Evolutionary conservation across 2,329 filamentous ascomycete species (phyloP), one percentile per base, ranked within the genome.

Genomic region (Ilyonectria destructans): DNA sequence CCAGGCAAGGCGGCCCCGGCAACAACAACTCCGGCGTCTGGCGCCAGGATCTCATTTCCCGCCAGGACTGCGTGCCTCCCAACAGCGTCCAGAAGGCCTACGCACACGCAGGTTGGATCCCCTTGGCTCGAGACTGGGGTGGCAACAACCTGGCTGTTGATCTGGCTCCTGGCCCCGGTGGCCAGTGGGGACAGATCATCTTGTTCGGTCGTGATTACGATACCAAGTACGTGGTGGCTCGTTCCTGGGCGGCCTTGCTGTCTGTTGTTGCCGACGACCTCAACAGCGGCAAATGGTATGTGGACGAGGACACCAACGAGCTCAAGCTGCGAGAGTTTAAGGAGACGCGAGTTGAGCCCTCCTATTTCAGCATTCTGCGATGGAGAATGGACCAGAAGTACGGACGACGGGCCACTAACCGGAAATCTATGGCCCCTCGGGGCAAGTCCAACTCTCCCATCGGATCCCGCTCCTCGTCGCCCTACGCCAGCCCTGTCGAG

Each of bases 161-260:
- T 81, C 86, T 99, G 66, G 94, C 95, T 7, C 96, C 96, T 23
- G 96, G 96, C 2, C 94, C 96, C 10, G 89, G 89, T 54, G 96
- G 96, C 45, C 93, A 91, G 80, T 99, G 96, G 96, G 96, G 96
- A 61, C 96, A 99, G 80, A 90, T 99, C 72, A 97, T 99, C 77
- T 88, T 99, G 69, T 98, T 97, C 80, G 96, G 96, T 58, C 94
- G 96, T 68, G 96, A 99, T 83, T 99, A 97, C 82, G 96, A 99
- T 80, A 97, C 94, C 82, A 99, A 99, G 84, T 99, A 97, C 79
- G 96, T 99, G 7, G 89, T 99, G 64, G 93, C 96, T 33, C 91
- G 93, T 69, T 98, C 96, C 1, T 99, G 96, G 96, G 90, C 91
- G 17, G 89, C 92, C 10, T 95, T 99, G 78, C 83, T 99, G 21